Base-by-base conservation (phyloP, 2,329 filamentous ascomycete species). In the Pseudocercospora macadamiae region DNA sequence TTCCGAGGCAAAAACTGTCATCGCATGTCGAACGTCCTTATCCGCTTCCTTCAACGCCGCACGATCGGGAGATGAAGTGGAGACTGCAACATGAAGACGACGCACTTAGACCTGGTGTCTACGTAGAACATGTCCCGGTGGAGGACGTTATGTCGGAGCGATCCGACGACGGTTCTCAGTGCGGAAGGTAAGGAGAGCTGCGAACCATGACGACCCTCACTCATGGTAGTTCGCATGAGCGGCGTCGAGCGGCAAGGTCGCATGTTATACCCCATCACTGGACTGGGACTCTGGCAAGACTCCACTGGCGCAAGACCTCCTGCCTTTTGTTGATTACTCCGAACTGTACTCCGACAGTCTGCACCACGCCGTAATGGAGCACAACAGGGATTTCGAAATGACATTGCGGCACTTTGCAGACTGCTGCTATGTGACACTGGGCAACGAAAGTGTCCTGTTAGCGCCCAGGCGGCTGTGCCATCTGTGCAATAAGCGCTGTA, bases 21-120 rank as follows among this genome's bases (percentile, higher is more conserved):
- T 14, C 14, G 23, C 25, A 26, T 28, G 25, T 16, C 14, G n/a
- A 51, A 8, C 16, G 34, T 19, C 23, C 4, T 1, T 25, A 39
- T 9, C 32, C 32, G 32, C 30, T 10, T 39, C 32, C 16, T n/a
- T 16, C 19, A 16, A 53, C 18, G 51, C 52, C 39, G 53, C 53
- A 55, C 53, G 37, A 47, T 55, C 42, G 39, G 53, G 37, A 47
- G 28, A 47, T 47, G 39, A 55, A 26, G 53, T 48, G 53, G 52
- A 45, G 52, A 32, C 21, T 14, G 28, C 3, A 21, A 21, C 23
- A 14, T 45, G 30, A 36, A 37, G 48, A 36, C 19, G 48, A 21
- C 18, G 25, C 16, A 10, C 6, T 10, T n/a, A 18, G 19, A 16
- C 8, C 19, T n/a, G 26, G 28, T 36, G 30, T 36, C 30, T 14